A percentile compares a stretch with the other conserved stretches of the same genome.
These are phyloP conservation scores for Cryptosporidium muris DNA, from an alignment of 169 alveolate genomes.

Conservation along the genomic window DNA sequence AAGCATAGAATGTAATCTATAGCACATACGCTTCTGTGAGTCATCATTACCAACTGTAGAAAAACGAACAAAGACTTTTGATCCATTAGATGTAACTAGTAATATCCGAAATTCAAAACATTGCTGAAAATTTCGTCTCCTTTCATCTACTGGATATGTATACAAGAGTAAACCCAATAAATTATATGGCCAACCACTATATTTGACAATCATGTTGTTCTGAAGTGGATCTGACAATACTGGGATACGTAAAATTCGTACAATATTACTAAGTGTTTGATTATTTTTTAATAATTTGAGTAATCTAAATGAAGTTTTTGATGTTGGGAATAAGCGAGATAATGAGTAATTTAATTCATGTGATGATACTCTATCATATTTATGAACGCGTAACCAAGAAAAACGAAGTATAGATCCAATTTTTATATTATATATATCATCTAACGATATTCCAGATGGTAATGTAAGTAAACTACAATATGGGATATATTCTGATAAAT, in stretches of 20 bases:
- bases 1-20: slow-evolving; percentile 4
- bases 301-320: slow-evolving; percentile 33
- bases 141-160: slow-evolving; percentile 50
- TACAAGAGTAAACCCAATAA: slow-evolving; percentile 30
- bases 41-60: slow-evolving; percentile 32
- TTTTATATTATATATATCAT: slow-evolving; percentile 38
- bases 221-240: slow-evolving; percentile 2
- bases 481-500: slow-evolving; percentile 1
- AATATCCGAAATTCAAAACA: slow-evolving; percentile 58
- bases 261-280: not conserved
- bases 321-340: slow-evolving; percentile 29
- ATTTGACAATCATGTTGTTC: not conserved
- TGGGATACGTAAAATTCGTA: slow-evolving; percentile 7
- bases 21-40: slow-evolving; percentile 52
- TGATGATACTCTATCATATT: not conserved
- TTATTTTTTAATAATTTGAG: slow-evolving; percentile 1
- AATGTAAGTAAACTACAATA: slow-evolving; percentile 40
- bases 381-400: slow-evolving; percentile 56
- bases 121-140: slow-evolving; percentile 36
- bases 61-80: slow-evolving; percentile 43
- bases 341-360: not conserved
- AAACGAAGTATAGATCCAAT: slow-evolving; percentile 44
- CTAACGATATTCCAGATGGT: slow-evolving; percentile 50
- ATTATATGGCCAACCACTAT: slow-evolving; percentile 60
- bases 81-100: slow-evolving; percentile 24